Conservation (phyloP, 495 filamentous ascomycete genomes). For the Talaromyces trachyspermus region DNA sequence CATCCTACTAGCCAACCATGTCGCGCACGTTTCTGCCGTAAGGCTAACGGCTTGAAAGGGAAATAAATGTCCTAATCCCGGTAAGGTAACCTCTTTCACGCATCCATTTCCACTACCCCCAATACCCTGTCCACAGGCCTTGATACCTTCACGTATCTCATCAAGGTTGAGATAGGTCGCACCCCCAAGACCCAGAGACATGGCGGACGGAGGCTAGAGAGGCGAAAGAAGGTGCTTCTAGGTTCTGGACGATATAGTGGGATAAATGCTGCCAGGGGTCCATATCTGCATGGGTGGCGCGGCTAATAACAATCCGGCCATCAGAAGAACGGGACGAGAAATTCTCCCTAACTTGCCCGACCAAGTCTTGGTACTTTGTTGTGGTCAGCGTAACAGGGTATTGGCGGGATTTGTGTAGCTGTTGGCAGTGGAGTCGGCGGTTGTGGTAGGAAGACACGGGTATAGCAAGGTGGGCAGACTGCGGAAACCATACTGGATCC, state of each 20-base stretch:
- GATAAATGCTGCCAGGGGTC: slow-evolving; percentile 38
- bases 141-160: slow-evolving; percentile 12
- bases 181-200: slow-evolving; percentile 63
- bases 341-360: slow-evolving; percentile 34
- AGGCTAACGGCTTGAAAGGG: slow-evolving; percentile 56
- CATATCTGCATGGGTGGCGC: slow-evolving; percentile 10
- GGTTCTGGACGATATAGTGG: slow-evolving; percentile 35
- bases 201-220: slow-evolving; percentile 42
- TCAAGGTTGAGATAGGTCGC: slow-evolving; percentile 40
- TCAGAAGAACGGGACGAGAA: slow-evolving; percentile 5
- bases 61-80: slow-evolving; percentile 59
- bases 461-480: slow-evolving; percentile 22
- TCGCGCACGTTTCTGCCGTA: slow-evolving; percentile 44
- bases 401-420: background rate
- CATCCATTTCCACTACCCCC: slow-evolving; percentile 38
- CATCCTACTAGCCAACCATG: too few relatives aligned
- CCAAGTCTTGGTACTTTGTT: slow-evolving; percentile 41
- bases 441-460: slow-evolving; percentile 22
- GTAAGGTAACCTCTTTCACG: slow-evolving; percentile 50
- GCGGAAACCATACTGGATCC: slow-evolving; percentile 49
- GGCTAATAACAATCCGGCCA: slow-evolving; percentile 3
- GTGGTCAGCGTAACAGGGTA: slow-evolving; percentile 39
- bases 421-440: too few relatives aligned
- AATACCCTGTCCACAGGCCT: slow-evolving; percentile 20
- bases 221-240: slow-evolving; percentile 11